phyloP scores from a whole-genome alignment of 116 monocot species.

The Iris pallida region DNA sequence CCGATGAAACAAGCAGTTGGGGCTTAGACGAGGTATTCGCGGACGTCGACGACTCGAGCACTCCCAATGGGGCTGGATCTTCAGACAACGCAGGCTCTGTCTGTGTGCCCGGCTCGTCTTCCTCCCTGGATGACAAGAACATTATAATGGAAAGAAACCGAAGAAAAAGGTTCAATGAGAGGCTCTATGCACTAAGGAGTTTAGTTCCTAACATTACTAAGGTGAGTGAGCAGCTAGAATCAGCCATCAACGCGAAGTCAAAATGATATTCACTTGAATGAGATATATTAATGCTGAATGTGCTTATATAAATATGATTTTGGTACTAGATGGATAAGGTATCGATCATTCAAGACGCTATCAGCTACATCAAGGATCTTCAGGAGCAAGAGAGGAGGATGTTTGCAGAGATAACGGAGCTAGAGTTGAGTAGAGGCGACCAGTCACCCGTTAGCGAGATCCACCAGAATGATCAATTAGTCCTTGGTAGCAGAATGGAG shows the following conservation, averaged over 20 bases:
- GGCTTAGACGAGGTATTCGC: constrained; percentile 20
- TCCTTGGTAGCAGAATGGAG: too few relatives aligned
- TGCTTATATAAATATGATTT: background rate
- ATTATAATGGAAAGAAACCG: constrained; percentile 71
- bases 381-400: constrained; percentile 70
- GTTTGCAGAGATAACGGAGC: constrained; percentile 29
- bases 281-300: background rate
- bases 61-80: constrained; percentile 25
- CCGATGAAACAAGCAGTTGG: constrained; percentile 13
- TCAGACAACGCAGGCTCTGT: constrained; percentile 1
- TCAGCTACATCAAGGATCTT: constrained; percentile 69
- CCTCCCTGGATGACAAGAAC: constrained; percentile 33
- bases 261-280: too few relatives aligned
- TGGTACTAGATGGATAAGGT: constrained; percentile 68
- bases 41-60: constrained; percentile 48
- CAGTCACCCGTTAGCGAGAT: background rate
- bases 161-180: constrained; percentile 71
- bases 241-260: background rate
- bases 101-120: background rate
- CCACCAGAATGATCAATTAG: background rate
- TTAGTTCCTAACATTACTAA: constrained; percentile 87
- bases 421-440: constrained; percentile 9
- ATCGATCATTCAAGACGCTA: constrained; percentile 82
- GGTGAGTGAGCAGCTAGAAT: constrained; percentile 15
- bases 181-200: constrained; percentile 77